A percentile compares a stretch with the other conserved stretches of the same genome.
These are phyloP conservation scores for Lotmaria passim DNA, from an alignment of 208 protist genomes.

Conservation along the genomic window DNA sequence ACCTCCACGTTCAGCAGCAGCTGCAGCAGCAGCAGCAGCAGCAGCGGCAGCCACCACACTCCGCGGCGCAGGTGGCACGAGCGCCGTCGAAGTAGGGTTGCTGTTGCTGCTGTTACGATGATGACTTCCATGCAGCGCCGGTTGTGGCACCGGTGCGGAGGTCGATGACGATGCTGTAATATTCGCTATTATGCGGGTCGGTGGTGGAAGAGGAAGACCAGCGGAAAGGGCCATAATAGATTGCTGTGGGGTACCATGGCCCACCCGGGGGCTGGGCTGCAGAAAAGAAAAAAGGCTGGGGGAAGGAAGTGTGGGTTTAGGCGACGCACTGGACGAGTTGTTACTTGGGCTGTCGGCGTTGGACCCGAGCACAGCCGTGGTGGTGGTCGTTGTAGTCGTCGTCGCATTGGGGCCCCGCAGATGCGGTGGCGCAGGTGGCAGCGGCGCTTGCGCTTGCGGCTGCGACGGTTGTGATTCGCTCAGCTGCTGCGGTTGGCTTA, in stretches of 20 bases:
- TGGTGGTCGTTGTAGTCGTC: not conserved
- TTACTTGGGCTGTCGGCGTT: not conserved
- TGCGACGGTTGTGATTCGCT: not conserved
- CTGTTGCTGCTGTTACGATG: constrained; percentile 3
- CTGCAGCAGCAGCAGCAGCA: constrained; percentile 15
- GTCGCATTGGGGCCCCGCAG: not conserved
- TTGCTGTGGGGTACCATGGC: not conserved
- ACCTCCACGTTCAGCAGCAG: not conserved
- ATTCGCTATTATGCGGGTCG: not conserved
- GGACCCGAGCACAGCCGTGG: too few relatives aligned
- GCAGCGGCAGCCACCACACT: constrained; percentile 12
- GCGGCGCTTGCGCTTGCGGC: not conserved
- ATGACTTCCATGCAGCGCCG: not conserved
- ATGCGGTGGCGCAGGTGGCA: not conserved
- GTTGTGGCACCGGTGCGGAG: not conserved
- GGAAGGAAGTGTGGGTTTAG: not conserved
- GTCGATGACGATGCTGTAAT: not conserved
- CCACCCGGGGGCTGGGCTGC: not conserved
- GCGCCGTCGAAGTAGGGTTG: not conserved
- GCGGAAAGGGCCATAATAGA: not conserved
- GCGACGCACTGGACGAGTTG: not conserved
- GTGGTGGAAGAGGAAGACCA: not conserved
- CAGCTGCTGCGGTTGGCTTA: not conserved
- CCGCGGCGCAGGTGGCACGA: constrained; percentile 13
- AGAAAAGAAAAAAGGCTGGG: not conserved